Evolutionary conservation across 371 early-diverging fungal species (phyloP).

Genomic region (Mucor velutinosus): DNA sequence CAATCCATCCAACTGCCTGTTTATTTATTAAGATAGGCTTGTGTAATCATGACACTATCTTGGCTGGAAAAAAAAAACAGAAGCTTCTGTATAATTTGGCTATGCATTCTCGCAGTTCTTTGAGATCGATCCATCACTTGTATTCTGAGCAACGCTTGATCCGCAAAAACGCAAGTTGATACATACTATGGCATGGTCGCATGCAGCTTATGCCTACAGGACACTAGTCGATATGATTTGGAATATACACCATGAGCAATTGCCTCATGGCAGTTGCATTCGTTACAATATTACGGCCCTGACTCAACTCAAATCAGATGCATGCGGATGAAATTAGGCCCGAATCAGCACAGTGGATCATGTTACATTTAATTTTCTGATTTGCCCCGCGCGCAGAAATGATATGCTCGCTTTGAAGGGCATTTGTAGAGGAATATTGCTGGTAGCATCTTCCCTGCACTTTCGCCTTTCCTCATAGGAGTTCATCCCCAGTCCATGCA

Average conservation of each 20-base stretch:
- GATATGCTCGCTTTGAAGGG: background rate
- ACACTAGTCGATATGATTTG: too few relatives aligned
- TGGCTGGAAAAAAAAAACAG: background rate
- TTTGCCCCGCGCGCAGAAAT: background rate
- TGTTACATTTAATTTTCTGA: background rate
- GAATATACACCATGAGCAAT: background rate
- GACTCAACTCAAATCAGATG: background rate
- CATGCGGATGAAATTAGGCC: background rate
- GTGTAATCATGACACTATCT: background rate
- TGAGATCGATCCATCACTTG: too few relatives aligned
- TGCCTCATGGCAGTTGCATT: background rate
- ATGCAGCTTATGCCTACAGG: too few relatives aligned
- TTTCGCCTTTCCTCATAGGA: too few relatives aligned
- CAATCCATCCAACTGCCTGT: background rate
- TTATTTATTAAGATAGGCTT: background rate
- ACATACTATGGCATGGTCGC: too few relatives aligned
- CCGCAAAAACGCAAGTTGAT: too few relatives aligned
- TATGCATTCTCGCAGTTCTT: background rate
- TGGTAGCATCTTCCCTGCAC: too few relatives aligned
- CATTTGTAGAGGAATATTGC: too few relatives aligned
- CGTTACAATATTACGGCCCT: background rate
- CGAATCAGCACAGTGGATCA: background rate
- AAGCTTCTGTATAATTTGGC: background rate
- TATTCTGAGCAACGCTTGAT: background rate
- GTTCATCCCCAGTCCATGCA: background rate